Conservation (phyloP, 805 yeast genomes). For the Ogataea wickerhamii region DNA sequence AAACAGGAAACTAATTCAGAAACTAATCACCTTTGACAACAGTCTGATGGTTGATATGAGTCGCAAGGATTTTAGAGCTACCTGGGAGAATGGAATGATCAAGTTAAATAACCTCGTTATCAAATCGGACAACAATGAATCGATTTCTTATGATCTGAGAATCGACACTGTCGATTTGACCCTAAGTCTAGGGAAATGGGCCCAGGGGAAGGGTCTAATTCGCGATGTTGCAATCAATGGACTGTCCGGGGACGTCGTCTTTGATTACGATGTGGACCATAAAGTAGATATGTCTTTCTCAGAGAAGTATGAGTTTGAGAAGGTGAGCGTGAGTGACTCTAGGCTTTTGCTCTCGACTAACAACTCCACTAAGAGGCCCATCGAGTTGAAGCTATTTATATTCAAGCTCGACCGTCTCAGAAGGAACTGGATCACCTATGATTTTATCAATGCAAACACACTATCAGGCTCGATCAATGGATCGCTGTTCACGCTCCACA, state of each 20-base stretch:
- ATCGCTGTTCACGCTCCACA: conserved; percentile 72
- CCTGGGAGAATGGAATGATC: conserved; percentile 48
- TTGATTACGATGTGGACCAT: conserved; percentile 14
- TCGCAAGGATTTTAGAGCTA: conserved; percentile 37
- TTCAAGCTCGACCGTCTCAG: conserved; percentile 62
- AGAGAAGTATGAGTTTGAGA: conserved; percentile 36
- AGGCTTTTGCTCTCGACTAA: conserved; percentile 28
- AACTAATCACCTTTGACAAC: conserved; percentile 33
- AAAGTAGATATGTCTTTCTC: conserved; percentile 23
- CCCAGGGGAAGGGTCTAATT: conserved; percentile 51
- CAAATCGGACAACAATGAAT: conserved; percentile 16
- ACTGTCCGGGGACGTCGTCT: conserved; percentile 35
- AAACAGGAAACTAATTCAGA: conserved; percentile 25
- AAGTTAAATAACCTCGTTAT: conserved; percentile 40
- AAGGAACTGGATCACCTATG: conserved; percentile 55
- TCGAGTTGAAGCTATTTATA: conserved; percentile 57
- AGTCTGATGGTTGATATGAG: conserved; percentile 26
- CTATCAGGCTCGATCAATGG: conserved; percentile 74
- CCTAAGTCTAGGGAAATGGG: conserved; percentile 52
- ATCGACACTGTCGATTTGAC: conserved; percentile 43
- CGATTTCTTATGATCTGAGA: conserved; percentile 31
- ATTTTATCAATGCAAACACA: conserved; percentile 65
- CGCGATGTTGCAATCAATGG: conserved; percentile 48
- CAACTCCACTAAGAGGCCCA: conserved; percentile 26
- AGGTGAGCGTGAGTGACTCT: conserved; percentile 50